Percentiles rank a stretch among this genome's conserved stretches.
phyloP scores from a whole-genome alignment of 306 rosid species.

The Corylus avellana region DNA sequence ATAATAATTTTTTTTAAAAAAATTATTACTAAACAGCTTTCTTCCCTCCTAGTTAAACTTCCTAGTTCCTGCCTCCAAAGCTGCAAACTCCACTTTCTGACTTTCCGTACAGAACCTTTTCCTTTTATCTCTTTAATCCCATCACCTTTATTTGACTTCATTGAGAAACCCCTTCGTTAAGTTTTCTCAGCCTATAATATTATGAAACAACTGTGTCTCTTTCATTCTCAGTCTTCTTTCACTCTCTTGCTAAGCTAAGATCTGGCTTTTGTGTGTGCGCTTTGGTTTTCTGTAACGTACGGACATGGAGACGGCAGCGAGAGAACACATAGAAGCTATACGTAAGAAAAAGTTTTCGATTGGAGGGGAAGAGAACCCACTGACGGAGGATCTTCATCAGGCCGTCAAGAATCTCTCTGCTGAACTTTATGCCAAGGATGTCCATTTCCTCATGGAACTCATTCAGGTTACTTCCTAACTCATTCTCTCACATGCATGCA shows the following conservation, averaged over 20 bases:
- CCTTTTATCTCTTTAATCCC: no score
- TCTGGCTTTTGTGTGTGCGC: not conserved
- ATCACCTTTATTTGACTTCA: not conserved
- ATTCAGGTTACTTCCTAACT: conserved; percentile 55
- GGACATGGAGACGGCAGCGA: conserved; percentile 31
- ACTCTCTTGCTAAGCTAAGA: not conserved
- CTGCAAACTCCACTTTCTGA: not conserved
- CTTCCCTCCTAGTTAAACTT: no score
- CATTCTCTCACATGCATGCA: no score
- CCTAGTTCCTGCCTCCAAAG: no score
- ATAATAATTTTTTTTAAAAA: no score
- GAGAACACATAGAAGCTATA: conserved; percentile 55
- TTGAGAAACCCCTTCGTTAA: not conserved
- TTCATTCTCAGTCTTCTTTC: not conserved
- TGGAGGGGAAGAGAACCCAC: conserved; percentile 46
- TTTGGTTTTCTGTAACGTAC: not conserved
- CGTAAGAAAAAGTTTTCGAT: conserved; percentile 58
- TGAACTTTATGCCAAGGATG: conserved; percentile 68
- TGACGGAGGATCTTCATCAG: conserved; percentile 55
- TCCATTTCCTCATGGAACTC: conserved; percentile 81
- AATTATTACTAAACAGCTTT: no score
- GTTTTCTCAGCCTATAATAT: not conserved
- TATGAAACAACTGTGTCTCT: not conserved
- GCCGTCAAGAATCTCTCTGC: conserved; percentile 58
- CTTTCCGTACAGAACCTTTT: no score